Evolutionary conservation across 139 green algal genomes (phyloP).

Genomic region (Astrephomene gubernaculifera): DNA sequence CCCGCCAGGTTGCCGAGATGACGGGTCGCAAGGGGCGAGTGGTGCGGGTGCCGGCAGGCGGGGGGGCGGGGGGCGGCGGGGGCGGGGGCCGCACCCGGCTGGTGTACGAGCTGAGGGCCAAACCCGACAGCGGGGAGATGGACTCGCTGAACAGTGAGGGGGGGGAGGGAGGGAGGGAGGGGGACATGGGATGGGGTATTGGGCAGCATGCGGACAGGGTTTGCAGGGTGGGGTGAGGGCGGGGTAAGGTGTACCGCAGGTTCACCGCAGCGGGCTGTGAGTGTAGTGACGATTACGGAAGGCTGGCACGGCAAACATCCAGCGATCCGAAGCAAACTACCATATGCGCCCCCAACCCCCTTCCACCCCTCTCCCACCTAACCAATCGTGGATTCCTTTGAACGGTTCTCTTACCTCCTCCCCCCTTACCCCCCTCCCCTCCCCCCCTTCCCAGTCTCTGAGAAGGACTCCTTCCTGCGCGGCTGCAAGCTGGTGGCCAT

Average conservation of each 20-base stretch:
- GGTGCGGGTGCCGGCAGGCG: conserved; percentile 40
- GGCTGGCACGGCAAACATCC: too few species aligned
- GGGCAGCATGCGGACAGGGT: too few species aligned
- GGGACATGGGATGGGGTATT: background rate
- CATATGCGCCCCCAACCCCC: too few species aligned
- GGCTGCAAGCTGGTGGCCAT: conserved; percentile 93
- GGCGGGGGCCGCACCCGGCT: background rate
- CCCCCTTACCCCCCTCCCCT: background rate
- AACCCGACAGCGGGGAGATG: conserved; percentile 79
- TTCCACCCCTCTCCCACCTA: too few species aligned
- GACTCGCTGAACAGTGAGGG: conserved; percentile 86
- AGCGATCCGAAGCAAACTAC: too few species aligned
- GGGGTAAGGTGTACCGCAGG: background rate
- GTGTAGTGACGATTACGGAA: too few species aligned
- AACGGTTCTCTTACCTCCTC: too few species aligned
- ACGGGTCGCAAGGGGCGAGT: conserved; percentile 82
- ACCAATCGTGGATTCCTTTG: too few species aligned
- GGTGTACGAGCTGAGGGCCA: conserved; percentile 76
- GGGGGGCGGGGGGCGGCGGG: conserved; percentile 3
- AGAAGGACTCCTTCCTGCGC: conserved; percentile 85
- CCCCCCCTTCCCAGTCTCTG: conserved; percentile 48
- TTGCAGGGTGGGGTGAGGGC: background rate
- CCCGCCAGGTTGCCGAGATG: conserved; percentile 81
- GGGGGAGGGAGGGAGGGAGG: background rate
- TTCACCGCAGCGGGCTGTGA: too few species aligned